phyloP scores from a whole-genome alignment of 176 grass and related monocot genomes.

The Ampelocalamus luodianensis region DNA sequence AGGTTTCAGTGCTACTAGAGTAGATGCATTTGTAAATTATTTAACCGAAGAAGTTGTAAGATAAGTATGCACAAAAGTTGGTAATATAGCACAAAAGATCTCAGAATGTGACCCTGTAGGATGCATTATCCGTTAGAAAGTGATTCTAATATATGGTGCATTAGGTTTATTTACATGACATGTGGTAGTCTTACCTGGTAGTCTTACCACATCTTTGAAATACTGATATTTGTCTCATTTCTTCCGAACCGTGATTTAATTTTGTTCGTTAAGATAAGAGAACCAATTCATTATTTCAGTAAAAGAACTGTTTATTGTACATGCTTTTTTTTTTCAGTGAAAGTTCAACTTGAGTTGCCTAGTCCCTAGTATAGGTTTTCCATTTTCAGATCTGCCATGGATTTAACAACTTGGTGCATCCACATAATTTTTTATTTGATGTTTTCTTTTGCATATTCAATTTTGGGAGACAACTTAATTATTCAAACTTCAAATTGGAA shows the following conservation, averaged over 20 bases:
- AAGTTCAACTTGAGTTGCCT: neutral
- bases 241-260: neutral
- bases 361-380: neutral
- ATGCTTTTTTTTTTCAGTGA: neutral
- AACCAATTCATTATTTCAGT: neutral
- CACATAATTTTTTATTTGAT: neutral
- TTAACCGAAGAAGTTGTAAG: neutral
- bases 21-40: constrained; percentile 5
- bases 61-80: neutral
- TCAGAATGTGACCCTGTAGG: neutral
- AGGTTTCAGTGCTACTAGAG: neutral
- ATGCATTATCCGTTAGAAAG: constrained; percentile 3
- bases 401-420: constrained; percentile 5
- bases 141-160: neutral
- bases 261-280: constrained; percentile 18
- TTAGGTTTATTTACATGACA: constrained; percentile 14
- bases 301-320: neutral
- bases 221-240: neutral
- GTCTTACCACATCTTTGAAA: neutral
- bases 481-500: constrained; percentile 2
- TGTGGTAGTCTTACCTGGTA: too few relatives aligned
- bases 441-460: neutral
- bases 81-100: constrained; percentile 5
- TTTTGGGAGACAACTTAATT: constrained; percentile 17
- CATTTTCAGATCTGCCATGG: neutral